These are phyloP conservation scores for Lipomyces orientalis DNA, from an alignment of 805 yeast species.

Conservation along the genomic window DNA sequence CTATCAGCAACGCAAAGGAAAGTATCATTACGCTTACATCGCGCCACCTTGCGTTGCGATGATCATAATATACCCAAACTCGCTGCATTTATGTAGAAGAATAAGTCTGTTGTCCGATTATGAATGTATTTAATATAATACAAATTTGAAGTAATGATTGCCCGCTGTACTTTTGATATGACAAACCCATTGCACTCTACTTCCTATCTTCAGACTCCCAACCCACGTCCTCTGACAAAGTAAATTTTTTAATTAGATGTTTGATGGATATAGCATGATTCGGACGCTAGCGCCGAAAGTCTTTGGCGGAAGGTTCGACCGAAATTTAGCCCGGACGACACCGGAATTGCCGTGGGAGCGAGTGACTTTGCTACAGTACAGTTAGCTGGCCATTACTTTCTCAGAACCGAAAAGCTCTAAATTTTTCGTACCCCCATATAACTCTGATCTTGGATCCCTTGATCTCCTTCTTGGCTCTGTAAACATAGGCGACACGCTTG, in stretches of 20 bases:
- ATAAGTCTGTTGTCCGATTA: neutral
- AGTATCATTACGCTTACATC: too few relatives aligned
- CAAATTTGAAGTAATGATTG: constrained; percentile 14
- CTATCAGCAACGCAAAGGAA: too few relatives aligned
- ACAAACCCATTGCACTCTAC: constrained; percentile 4
- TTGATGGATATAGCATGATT: constrained; percentile 99
- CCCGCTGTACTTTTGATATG: constrained; percentile 8
- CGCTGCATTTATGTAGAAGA: neutral
- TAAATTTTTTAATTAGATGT: constrained; percentile 70
- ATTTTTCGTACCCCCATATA: constrained; percentile 78
- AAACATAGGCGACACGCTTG: constrained; percentile 98
- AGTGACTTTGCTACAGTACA: constrained; percentile 66
- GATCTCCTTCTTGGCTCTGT: constrained; percentile 97
- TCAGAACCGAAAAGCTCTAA: neutral
- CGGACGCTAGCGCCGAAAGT: constrained; percentile 99
- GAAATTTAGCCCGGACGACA: constrained; percentile 98
- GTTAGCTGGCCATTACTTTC: neutral
- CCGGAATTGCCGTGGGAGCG: constrained; percentile 99
- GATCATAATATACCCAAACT: neutral
- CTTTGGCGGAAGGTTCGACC: constrained; percentile 98
- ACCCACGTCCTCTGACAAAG: neutral
- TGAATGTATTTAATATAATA: constrained; percentile 21
- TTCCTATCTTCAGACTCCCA: neutral
- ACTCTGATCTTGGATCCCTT: constrained; percentile 99
- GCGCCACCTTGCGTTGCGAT: too few relatives aligned